Evolutionary conservation across 1,139 yeast genomes (phyloP).

Genomic region (Taphrina sp.): DNA sequence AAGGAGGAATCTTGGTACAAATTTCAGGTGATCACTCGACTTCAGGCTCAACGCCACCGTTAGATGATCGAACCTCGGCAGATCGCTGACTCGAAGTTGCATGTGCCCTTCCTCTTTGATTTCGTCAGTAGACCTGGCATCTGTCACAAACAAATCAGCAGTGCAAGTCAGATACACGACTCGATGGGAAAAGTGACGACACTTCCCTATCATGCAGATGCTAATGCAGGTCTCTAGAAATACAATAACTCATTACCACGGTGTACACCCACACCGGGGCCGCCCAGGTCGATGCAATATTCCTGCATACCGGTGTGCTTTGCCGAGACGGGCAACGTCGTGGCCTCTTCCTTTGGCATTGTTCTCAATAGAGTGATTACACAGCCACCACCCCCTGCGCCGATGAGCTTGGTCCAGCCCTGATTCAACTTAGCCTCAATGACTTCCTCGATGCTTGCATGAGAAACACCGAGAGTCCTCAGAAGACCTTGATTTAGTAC

Average conservation of each 20-base stretch:
- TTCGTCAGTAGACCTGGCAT: no score
- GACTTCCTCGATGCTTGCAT: constrained; percentile 76
- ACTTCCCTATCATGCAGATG: no score
- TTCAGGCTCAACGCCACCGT: no score
- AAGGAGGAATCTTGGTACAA: no score
- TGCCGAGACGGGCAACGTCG: not conserved
- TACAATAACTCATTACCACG: not conserved
- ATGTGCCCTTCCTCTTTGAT: no score
- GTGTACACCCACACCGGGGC: constrained; percentile 14
- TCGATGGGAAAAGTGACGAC: no score
- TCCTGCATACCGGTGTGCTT: not conserved
- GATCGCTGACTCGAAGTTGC: no score
- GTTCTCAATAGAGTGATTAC: constrained; percentile 79
- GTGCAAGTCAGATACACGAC: no score
- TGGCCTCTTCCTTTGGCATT: constrained; percentile 40
- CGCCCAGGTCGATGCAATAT: constrained; percentile 2
- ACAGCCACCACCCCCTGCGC: constrained; percentile 99
- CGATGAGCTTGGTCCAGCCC: constrained; percentile 92
- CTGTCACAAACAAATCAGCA: no score
- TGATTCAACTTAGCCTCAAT: constrained; percentile 60
- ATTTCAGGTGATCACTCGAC: no score
- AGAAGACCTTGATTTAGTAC: constrained; percentile 84
- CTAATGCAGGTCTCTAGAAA: no score
- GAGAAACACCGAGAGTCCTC: constrained; percentile 86
- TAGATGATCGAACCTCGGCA: no score